Evolutionary conservation across 2,329 filamentous ascomycete species (phyloP), one percentile per base, ranked within the genome.

Genomic region (Colletotrichum horii): DNA sequence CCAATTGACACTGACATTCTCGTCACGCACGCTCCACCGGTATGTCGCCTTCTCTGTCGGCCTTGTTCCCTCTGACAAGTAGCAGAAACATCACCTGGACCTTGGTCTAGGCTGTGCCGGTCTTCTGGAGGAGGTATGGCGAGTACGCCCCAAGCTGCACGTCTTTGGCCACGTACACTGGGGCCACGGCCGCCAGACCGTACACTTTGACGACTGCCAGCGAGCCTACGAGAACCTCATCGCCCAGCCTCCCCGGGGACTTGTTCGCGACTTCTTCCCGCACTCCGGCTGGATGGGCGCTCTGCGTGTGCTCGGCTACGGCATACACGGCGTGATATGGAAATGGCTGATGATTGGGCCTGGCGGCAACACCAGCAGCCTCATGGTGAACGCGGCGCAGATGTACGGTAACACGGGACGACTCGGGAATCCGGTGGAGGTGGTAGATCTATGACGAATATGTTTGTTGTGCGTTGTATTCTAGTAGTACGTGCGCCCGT

Each of bases 101-200:
- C 89, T 92, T 66, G 91, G 89, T 4, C 85, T 95, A 60, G 95
- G 95, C 71, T 96, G 94, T 78, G 90, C 92, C 8, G 89, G 91
- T 71, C 88, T 98, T 8, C 88, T 96, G 8, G 84, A 88, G 16
- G 95, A 97, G 80, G 84, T 94, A 22, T 95, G 94, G 92, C 91
- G 94, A 43, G 91, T 95, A 14, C 92, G 91, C 77, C 96, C 96
- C 0, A 87, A 87, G 15, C 86, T 98, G 16, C 95, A 98, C 83
- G 90, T 98, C 64, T 98, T 97, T 82, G 96, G 95, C 1, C 96
- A 98, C 83, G 90, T 96, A 28, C 96, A 98, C 85, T 94, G 90
- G 80, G 94, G 92, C 11, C 90, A 94, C 61, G 96, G 95, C 19
- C 87, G 87, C 58, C 92, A 96, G 80, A 84, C 92, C 0, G 89